Percentiles rank a stretch among this genome's conserved stretches.
These are phyloP conservation scores for Nicotiana rustica DNA, from an alignment of 305 asterid genomes.

Conservation along the genomic window DNA sequence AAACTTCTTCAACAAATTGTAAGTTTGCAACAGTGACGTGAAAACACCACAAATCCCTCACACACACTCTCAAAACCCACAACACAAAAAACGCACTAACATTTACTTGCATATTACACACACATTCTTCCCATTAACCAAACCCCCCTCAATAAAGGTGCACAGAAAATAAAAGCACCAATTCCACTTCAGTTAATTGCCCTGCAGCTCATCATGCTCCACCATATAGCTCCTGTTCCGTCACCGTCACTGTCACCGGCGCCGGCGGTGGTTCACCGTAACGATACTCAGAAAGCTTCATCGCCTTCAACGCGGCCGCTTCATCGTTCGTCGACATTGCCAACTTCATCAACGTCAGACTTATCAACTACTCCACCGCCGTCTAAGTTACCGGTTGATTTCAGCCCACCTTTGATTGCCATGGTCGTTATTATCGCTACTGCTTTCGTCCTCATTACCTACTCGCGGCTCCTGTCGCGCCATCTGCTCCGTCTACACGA, in stretches of 20 bases:
- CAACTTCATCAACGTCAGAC: slow-evolving; percentile 36
- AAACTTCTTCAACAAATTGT: slow-evolving; percentile 17
- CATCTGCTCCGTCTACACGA: slow-evolving; percentile 65
- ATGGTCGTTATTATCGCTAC: slow-evolving; percentile 86
- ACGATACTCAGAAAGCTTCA: slow-evolving; percentile 19
- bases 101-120: neutral
- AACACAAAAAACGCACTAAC: slow-evolving; percentile 22
- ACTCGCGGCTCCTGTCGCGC: slow-evolving; percentile 84
- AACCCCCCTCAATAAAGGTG: slow-evolving; percentile 8
- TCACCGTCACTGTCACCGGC: slow-evolving; percentile 33
- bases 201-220: slow-evolving; percentile 32
- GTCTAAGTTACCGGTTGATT: slow-evolving; percentile 69
- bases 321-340: slow-evolving; percentile 36
- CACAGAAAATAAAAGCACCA: slow-evolving; percentile 23
- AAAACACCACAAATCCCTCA: neutral
- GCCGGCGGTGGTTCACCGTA: slow-evolving; percentile 33
- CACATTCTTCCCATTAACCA: slow-evolving; percentile 19
- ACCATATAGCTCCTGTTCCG: slow-evolving; percentile 29
- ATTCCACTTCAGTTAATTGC: slow-evolving; percentile 19
- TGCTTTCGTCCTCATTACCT: slow-evolving; percentile 83
- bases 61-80: slow-evolving; percentile 27
- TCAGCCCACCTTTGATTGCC: slow-evolving; percentile 94
- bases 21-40: slow-evolving; percentile 22
- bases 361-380: slow-evolving; percentile 49
- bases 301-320: slow-evolving; percentile 22